Base-by-base conservation (phyloP, 768 basidiomycete species). In the Leccinum olivaceopallidum region DNA sequence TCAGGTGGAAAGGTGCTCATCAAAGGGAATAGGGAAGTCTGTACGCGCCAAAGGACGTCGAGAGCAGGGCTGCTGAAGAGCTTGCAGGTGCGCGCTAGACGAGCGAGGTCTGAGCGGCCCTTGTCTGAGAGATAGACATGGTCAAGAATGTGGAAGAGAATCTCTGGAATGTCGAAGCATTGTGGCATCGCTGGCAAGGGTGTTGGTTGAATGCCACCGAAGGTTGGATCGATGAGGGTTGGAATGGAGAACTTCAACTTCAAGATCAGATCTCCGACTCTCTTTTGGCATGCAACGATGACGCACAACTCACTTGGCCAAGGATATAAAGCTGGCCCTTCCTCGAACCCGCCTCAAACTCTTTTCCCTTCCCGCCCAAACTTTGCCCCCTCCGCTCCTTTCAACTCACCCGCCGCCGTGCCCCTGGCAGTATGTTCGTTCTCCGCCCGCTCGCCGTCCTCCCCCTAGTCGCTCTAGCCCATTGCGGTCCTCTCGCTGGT, bases 351-450 rank as follows among this genome's bases (percentile, higher is more conserved):
- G 57, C 54, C 59, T 24, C 58, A 67, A 47, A 2, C 60, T 55
- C 10, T 30, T 65, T 55, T 53, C 50, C 58, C 52, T 49, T 24
- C n/a, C 22, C 30, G 57, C 60, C 37, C 54, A 60, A 32, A 32
- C 55, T 61, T 22, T 59, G 63, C 55, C 68, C 70, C 58, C 36
- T 65, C 54, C 69, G 59, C 65, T 71, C 69, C 63, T 72, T 70
- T 70, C 28, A 16, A 49, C 30, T 4, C 30, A 5, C 61, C 55
- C 60, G 36, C 63, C 62, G 59, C 42, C 61, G 50, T 14, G 16
- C 39, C 50, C 34, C 58, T 48, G 28, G 34, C 56, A 63, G 1
- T 14, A 71, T 71, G 70, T 57, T 64, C 61, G 52, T 30, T 44
- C 48, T 24, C 48, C 42, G 36, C 58, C 13, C 60, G 7, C 56